Evolutionary conservation across 73 alveolate genomes (phyloP).

Genomic region (Paramecium pentaurelia): DNA sequence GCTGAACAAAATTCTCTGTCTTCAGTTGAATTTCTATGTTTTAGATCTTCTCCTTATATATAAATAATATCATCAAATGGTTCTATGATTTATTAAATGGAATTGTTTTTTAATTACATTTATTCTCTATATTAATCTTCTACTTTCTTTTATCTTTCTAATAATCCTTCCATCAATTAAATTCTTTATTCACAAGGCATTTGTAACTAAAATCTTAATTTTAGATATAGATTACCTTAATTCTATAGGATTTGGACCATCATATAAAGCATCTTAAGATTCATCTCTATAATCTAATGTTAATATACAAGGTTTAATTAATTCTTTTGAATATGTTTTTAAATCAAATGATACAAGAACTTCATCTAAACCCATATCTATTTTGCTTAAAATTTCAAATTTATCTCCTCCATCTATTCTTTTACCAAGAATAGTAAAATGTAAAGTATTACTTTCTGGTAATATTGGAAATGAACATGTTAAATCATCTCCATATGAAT

Average conservation of each 20-base stretch:
- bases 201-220: neutral
- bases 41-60: conserved; percentile 6
- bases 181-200: conserved; percentile 27
- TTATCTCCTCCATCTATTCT: neutral
- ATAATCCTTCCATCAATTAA: neutral
- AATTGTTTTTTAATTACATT: neutral
- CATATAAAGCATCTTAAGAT: neutral
- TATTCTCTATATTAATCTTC: neutral
- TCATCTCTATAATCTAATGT: conserved; percentile 15
- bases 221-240: neutral
- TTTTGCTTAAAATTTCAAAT: neutral
- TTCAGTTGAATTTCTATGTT: neutral
- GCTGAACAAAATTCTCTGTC: neutral
- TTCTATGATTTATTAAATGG: neutral
- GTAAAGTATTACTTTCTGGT: neutral
- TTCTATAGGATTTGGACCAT: neutral
- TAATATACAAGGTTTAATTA: neutral
- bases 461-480: conserved; percentile 9
- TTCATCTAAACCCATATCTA: neutral
- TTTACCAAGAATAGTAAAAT: neutral
- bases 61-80: neutral
- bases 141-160: neutral
- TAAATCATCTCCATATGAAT: conserved; percentile 15
- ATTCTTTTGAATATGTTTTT: neutral
- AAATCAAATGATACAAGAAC: neutral